phyloP scores from a whole-genome alignment of 768 basidiomycete species.

The Podaxis sp. region DNA sequence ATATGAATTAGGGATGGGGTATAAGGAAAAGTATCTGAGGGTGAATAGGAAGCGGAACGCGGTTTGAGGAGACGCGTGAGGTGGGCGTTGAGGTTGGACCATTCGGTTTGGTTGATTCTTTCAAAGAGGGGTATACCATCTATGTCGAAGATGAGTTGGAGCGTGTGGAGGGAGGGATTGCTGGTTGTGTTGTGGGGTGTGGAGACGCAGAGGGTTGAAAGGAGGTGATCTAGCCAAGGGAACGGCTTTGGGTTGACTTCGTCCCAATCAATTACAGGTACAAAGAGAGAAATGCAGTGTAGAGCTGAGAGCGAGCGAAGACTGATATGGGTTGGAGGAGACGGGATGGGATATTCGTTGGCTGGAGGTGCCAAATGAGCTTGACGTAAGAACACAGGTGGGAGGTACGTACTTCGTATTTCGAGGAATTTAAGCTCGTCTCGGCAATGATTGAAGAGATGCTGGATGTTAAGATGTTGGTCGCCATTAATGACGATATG shows the following conservation, averaged over 20 bases:
- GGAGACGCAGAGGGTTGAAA: slow-evolving; percentile 4
- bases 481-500: slow-evolving; percentile 12
- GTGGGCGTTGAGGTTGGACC: slow-evolving; percentile 7
- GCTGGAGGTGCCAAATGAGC: neutral
- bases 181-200: neutral
- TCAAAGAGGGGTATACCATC: slow-evolving; percentile 9
- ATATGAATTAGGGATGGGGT: neutral
- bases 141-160: slow-evolving; percentile 12
- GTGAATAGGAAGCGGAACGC: neutral
- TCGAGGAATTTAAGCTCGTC: slow-evolving; percentile 10
- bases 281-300: slow-evolving; percentile 10
- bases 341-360: slow-evolving; percentile 11
- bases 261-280: slow-evolving; percentile 13
- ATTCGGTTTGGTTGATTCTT: slow-evolving; percentile 2
- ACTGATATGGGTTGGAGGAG: slow-evolving; percentile 6
- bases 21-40: neutral
- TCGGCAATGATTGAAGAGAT: slow-evolving; percentile 5
- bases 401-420: slow-evolving; percentile 3
- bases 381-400: neutral
- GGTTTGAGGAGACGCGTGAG: slow-evolving; percentile 8
- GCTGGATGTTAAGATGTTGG: slow-evolving; percentile 10
- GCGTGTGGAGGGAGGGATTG: slow-evolving; percentile 6
- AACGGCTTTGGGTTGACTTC: slow-evolving; percentile 9
- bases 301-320: neutral
- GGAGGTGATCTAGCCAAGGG: slow-evolving; percentile 12